Evolutionary conservation across 768 basidiomycete genomes (phyloP).

Genomic region (Mycena leptocephala): DNA sequence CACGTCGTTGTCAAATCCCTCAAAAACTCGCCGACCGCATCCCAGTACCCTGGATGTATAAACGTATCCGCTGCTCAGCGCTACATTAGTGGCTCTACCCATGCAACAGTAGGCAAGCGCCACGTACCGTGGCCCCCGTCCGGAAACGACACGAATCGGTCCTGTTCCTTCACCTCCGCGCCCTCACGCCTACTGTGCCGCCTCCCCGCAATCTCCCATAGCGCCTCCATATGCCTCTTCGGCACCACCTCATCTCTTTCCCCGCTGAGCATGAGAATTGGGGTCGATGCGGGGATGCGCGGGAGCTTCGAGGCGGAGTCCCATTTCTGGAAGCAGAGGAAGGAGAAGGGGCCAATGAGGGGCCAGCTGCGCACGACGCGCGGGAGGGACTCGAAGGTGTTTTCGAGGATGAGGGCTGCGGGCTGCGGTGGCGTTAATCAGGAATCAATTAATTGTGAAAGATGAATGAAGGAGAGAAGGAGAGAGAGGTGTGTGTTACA

Average conservation of each 20-base stretch:
- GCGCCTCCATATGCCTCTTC: slow-evolving; percentile 66
- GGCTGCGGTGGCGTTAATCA: slow-evolving; percentile 52
- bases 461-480: not conserved
- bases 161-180: too few species aligned
- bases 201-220: slow-evolving; percentile 59
- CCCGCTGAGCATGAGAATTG: slow-evolving; percentile 77
- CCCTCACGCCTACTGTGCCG: slow-evolving; percentile 12
- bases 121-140: not conserved
- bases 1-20: too few species aligned
- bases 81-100: too few species aligned
- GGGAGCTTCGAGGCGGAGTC: slow-evolving; percentile 61
- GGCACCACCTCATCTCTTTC: slow-evolving; percentile 68
- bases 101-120: not conserved
- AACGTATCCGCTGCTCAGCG: too few species aligned
- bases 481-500: slow-evolving; percentile 27
- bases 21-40: too few species aligned
- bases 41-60: too few species aligned
- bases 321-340: slow-evolving; percentile 80
- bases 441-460: too few species aligned
- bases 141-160: slow-evolving; percentile 16
- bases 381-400: slow-evolving; percentile 80
- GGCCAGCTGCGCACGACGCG: slow-evolving; percentile 41
- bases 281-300: slow-evolving; percentile 61
- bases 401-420: slow-evolving; percentile 77
- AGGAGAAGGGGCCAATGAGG: slow-evolving; percentile 62